Evolutionary conservation across 2,329 filamentous ascomycete species (phyloP).

Genomic region (Phialocephala sp.): DNA sequence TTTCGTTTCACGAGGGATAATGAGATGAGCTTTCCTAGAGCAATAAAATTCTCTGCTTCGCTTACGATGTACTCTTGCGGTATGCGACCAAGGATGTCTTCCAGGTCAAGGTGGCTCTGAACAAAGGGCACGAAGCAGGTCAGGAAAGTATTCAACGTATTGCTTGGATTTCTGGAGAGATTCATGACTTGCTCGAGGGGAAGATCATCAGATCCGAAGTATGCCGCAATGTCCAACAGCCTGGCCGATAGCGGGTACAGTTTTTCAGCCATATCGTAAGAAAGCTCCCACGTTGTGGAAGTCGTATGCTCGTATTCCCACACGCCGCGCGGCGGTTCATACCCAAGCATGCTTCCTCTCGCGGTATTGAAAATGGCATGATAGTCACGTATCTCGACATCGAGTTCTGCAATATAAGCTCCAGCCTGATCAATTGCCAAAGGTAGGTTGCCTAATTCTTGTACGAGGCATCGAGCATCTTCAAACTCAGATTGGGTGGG

Average conservation of each 20-base stretch:
- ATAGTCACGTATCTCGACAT: not conserved
- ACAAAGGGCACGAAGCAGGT: too few relatives aligned
- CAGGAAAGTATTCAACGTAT: too few relatives aligned
- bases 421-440: constrained; percentile 8
- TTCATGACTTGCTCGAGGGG: constrained; percentile 5
- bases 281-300: not conserved
- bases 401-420: constrained; percentile 1
- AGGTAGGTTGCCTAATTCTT: not conserved
- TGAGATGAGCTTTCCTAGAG: too few relatives aligned
- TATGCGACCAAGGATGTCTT: too few relatives aligned
- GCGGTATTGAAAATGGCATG: constrained; percentile 1
- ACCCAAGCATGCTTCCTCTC: not conserved
- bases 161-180: not conserved
- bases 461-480: not conserved
- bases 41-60: too few relatives aligned
- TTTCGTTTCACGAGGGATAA: too few relatives aligned
- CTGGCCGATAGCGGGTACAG: not conserved
- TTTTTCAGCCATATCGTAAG: not conserved
- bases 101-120: too few relatives aligned
- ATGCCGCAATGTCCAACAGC: constrained; percentile 5
- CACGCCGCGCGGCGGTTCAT: not conserved
- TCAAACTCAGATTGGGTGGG: not conserved
- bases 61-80: too few relatives aligned
- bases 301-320: not conserved
- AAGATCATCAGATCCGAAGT: constrained; percentile 2